Evolutionary conservation across 176 grass and related monocot species (phyloP).

Genomic region (Bromus sterilis): DNA sequence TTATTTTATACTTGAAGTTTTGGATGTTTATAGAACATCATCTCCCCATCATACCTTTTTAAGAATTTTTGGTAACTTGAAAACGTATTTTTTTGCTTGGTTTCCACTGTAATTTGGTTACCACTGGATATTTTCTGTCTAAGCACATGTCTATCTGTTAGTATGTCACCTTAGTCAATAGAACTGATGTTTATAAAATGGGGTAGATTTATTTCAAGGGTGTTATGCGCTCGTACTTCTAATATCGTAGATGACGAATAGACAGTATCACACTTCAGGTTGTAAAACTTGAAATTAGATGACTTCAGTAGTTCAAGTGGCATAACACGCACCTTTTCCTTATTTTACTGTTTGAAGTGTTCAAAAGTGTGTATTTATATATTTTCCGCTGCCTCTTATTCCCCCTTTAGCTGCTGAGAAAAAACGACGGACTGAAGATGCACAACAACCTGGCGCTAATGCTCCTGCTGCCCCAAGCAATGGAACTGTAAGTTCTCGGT

Average conservation of each 20-base stretch:
- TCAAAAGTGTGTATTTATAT: background rate
- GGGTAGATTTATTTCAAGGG: background rate
- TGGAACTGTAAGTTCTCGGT: slow-evolving; percentile 71
- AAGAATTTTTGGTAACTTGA: background rate
- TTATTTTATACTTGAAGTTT: background rate
- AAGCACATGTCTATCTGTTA: background rate
- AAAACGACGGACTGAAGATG: slow-evolving; percentile 67
- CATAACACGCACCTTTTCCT: background rate
- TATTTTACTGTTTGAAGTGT: background rate
- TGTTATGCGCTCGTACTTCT: background rate
- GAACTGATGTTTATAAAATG: background rate
- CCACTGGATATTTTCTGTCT: background rate
- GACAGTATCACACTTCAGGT: background rate
- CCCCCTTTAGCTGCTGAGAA: slow-evolving; percentile 53
- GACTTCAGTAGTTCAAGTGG: background rate
- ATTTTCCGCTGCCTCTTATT: slow-evolving; percentile 8
- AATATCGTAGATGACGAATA: background rate
- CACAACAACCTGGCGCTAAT: slow-evolving; percentile 50
- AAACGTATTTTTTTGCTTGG: background rate
- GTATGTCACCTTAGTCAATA: background rate
- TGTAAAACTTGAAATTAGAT: background rate
- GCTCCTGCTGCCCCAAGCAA: slow-evolving; percentile 48
- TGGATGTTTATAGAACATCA: background rate
- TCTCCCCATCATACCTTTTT: background rate
- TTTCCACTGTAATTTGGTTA: background rate